Evolutionary conservation across 2,329 filamentous ascomycete genomes (phyloP), one percentile per base, ranked within the genome.

Genomic region (Hypoxylon rubiginosum): DNA sequence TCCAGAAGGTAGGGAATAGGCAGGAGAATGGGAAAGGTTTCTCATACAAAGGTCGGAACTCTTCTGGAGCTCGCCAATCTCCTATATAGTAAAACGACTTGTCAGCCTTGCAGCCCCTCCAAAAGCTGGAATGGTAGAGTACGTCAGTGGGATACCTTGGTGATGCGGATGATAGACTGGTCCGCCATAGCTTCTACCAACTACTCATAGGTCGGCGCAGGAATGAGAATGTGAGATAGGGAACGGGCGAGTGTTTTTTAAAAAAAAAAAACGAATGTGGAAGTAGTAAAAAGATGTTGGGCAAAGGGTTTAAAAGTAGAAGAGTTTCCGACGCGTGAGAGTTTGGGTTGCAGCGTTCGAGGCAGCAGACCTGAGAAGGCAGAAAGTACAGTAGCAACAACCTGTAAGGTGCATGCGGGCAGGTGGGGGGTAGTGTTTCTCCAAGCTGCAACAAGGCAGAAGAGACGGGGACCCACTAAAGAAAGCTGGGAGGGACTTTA

Each of bases 121-220:
- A 60, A 57, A 49, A 53, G 66, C 60, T 52, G 43, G 8, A 10
- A 17, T 24, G 21, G 43, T 6, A 48, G 43, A 61, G 69, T 64
- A 45, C n/a, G n/a, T n/a, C n/a, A n/a, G n/a, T n/a, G n/a, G 26
- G 83, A 72, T 83, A 93, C 91, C 83, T 93, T 92, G 69, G 92
- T 92, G 80, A 97, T 95, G 70, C 93, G 91, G 72, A 97, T 90
- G 74, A 97, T 92, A 64, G 92, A 93, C 80, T 97, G 93, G 80
- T 96, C 93, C 67, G 91, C 89, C 90, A 93, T 93, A 73, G 68
- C 77, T 75, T 49, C 39, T 63, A 62, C 43, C 5, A 34, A 58
- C 58, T 64, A 43, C 45, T 69, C 67, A 64, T 63, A 59, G 30
- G 58, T 39, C 45, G 43, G 36, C 52, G 32, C 34, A 8, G 15